These are phyloP conservation scores for Puccinia horiana DNA, from an alignment of 1,284 basidiomycete species.

Conservation along the genomic window DNA sequence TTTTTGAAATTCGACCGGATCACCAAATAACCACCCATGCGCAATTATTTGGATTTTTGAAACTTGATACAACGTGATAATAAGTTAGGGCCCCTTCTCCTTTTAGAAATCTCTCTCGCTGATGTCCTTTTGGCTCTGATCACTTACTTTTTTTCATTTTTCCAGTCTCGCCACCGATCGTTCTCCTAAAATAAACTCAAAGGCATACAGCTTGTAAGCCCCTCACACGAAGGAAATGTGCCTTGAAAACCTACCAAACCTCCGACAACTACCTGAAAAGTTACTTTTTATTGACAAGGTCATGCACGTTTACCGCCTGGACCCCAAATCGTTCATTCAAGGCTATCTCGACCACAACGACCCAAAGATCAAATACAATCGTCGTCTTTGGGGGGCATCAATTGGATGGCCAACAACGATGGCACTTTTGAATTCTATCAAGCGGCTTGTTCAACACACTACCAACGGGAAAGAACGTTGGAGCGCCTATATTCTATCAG, in stretches of 20 bases:
- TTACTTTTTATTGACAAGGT: not conserved
- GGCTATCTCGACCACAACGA: not conserved
- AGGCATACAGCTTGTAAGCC: no score
- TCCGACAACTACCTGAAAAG: not conserved
- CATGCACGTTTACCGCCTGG: not conserved
- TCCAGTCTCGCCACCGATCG: no score
- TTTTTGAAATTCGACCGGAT: no score
- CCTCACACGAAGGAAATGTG: no score
- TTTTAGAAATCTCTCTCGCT: no score
- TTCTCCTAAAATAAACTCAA: no score
- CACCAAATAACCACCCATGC: no score
- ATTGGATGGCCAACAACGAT: conserved; percentile 16
- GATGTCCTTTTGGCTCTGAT: no score
- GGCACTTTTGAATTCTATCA: not conserved
- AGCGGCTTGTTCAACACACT: not conserved
- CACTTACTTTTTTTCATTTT: no score
- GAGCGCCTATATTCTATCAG: conserved; percentile 14
- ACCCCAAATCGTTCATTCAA: not conserved
- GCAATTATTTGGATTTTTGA: no score
- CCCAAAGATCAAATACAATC: not conserved
- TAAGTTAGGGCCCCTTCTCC: no score
- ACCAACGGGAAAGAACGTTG: not conserved
- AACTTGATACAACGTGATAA: no score
- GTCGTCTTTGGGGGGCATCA: not conserved
- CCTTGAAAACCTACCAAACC: not conserved